Evolutionary conservation across 106 monocot species (phyloP), one percentile per base, ranked within the genome.

Genomic region (Gastrodia elata): DNA sequence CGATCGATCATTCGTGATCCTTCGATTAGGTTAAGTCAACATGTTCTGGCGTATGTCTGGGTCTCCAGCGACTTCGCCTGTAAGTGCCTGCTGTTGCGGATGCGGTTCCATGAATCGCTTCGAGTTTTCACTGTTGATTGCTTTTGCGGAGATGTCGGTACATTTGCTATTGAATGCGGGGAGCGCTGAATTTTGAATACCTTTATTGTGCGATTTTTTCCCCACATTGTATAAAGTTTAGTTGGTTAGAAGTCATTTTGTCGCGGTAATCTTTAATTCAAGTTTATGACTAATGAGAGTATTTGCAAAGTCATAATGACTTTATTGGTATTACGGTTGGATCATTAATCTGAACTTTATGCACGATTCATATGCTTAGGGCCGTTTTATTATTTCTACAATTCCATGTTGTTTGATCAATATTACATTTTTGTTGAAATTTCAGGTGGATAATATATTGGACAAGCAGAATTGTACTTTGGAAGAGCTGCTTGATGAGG

Each of bases 401-500:
- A 30, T 10, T 28, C 6, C 28, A 30, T 32, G 18, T 67, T 20
- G 1, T 67, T 67, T 20, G 20, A 67, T 20, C 22, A 38, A n/a
- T 67, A 37, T 67, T 18, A 5, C 22, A 28, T 22, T 72, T 71
- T 8, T 44, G 46, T 34, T 33, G 39, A 41, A 48, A 49, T 73
- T 61, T 65, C 64, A 81, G 81, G 81, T 81, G 77, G 81, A 81
- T 30, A 67, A 38, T 68, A 81, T 81, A 20, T 68, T 81, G 77
- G 77, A 81, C 67, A 81, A 81, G 76, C 77, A 76, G 33, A 81
- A 67, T 52, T 81, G 48, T 77, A 81, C 81, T 28, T 57, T 76
- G 49, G 81, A 81, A 68, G 81, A 81, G 81, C 81, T 81, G 20
- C 81, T 81, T 34, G 81, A 81, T 73, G 81, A 81, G 76, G 81